Evolutionary conservation across 352 stramenopile species (phyloP), one percentile per base, ranked within the genome.

Genomic region (Phytophthora pinifolia): DNA sequence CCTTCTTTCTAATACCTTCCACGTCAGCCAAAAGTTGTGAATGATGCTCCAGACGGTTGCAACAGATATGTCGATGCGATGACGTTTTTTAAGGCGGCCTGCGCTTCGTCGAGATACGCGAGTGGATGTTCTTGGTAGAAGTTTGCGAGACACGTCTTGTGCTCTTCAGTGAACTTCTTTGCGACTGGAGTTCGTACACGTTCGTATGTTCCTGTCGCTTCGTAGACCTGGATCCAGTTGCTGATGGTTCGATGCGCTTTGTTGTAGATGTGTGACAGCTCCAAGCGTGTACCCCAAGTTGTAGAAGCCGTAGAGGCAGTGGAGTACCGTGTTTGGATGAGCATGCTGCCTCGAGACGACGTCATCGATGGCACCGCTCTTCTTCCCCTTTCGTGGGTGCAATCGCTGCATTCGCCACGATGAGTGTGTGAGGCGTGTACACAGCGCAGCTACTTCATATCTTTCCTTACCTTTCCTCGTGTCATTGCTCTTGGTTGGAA

Each of bases 191-290:
- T 2, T 15, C 27, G 8, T 33, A 9, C 18, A 17, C 20, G 18
- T 4, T 46, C 18, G 27, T 46, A 46, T 12, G 39, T 46, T 1
- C 39, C 39, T 33, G 39, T 46, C 4, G 5, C 27, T 20, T 46
- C 39, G 39, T 46, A 46, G 39, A 46, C 25, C 10, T 46, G 31
- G 25, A 46, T 46, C 39, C 39, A 46, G 25, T 46, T 46, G 4
- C 39, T 22, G 17, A 46, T 34, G 4, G 20, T 46, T 22, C 17
- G 31, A 18, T 2, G 2, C 39, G 22, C 31, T 20, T 45, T 45
- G 6, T 32, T 15, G 14, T 45, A 45, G 12, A 45, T 45, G 6
- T 20, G 38, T 15, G 38, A 17, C 6, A 20, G 39, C 6, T 46
- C 18, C 9, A 18, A 33, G 30, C 2, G 22, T 13, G 41, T 31